phyloP scores from a whole-genome alignment of 73 alveolate species.

The Paramecium caudatum region DNA sequence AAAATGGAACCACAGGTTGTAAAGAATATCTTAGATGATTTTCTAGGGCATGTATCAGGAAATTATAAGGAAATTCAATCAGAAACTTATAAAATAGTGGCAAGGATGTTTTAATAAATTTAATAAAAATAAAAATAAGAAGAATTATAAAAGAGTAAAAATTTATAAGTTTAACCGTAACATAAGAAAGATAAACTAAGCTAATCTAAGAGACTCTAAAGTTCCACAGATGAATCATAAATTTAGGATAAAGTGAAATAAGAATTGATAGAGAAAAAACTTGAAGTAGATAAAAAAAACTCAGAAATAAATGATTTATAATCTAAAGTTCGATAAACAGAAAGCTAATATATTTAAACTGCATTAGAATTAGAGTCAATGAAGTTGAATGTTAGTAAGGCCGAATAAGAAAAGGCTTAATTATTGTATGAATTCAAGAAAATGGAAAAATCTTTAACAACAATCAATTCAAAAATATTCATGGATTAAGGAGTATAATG shows the following conservation, averaged over 20 bases:
- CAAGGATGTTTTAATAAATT: not conserved
- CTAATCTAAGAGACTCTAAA: conserved; percentile 16
- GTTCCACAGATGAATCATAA: conserved; percentile 38
- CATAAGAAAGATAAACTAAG: conserved; percentile 27
- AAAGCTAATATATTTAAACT: not conserved
- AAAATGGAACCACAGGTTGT: not conserved
- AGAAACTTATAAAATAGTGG: conserved; percentile 51
- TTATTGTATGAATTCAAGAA: conserved; percentile 27
- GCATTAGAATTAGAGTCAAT: conserved; percentile 36
- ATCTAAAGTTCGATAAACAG: not conserved
- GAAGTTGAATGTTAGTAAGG: not conserved
- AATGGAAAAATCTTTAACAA: conserved; percentile 7
- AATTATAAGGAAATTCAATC: conserved; percentile 31
- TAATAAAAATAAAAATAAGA: not conserved
- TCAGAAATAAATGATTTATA: conserved; percentile 16
- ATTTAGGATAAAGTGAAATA: not conserved
- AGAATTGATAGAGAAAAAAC: conserved; percentile 17
- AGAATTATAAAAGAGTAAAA: not conserved
- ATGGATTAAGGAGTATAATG: conserved; percentile 34
- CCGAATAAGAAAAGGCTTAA: conserved; percentile 32
- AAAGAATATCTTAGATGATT: conserved; percentile 4
- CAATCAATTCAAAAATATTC: not conserved
- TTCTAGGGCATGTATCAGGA: not conserved
- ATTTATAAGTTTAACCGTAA: not conserved
- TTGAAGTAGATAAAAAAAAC: conserved; percentile 24